phyloP scores from a whole-genome alignment of 1,139 yeast genomes.

The Scheffersomyces segobiensis region DNA sequence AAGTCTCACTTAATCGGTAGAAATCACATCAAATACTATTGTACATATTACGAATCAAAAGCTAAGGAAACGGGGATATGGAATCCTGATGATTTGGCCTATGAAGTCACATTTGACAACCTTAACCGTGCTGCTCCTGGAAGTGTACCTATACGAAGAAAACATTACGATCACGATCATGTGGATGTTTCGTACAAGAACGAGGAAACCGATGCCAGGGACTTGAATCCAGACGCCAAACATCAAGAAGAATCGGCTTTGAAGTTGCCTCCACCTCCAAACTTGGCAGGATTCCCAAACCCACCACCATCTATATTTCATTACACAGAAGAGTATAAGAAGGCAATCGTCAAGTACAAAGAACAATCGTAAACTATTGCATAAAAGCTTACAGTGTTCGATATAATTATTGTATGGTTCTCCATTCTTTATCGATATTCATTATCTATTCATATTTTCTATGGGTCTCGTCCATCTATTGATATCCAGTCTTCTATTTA shows the following conservation, averaged over 20 bases:
- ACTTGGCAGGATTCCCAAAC: slow-evolving; percentile 34
- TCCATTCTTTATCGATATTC: too few relatives aligned
- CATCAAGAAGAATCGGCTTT: slow-evolving; percentile 9
- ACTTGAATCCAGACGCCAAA: slow-evolving; percentile 6
- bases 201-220: slow-evolving; percentile 8
- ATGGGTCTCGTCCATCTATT: too few relatives aligned
- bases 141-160: not conserved
- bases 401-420: too few relatives aligned
- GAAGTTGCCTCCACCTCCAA: slow-evolving; percentile 44
- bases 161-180: not conserved
- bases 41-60: slow-evolving; percentile 70
- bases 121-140: slow-evolving; percentile 52
- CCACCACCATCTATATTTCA: slow-evolving; percentile 40
- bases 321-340: slow-evolving; percentile 10
- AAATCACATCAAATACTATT: slow-evolving; percentile 72
- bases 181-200: not conserved
- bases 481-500: too few relatives aligned
- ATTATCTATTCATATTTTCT: too few relatives aligned
- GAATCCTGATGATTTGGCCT: slow-evolving; percentile 39
- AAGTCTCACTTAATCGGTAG: slow-evolving; percentile 80
- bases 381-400: not conserved
- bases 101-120: slow-evolving; percentile 39
- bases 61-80: slow-evolving; percentile 52
- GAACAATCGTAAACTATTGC: not conserved
- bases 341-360: slow-evolving; percentile 7